phyloP scores from a whole-genome alignment of 345 rosid species.

The Populus simonii region DNA sequence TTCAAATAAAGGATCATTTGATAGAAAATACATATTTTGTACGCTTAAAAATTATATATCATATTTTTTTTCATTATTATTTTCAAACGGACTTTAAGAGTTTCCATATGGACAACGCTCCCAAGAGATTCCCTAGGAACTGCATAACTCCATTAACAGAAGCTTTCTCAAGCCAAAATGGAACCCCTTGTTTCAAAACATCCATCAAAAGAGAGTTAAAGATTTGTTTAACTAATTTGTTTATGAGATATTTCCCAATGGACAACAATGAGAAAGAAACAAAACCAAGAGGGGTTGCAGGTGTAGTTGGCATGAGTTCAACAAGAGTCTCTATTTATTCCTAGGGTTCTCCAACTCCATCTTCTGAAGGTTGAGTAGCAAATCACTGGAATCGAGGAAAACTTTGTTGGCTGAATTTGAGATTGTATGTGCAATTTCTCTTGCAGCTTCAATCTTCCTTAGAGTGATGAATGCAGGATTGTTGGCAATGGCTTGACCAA shows the following conservation, averaged over 20 bases:
- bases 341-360: slow-evolving; percentile 44
- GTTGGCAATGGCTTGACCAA: slow-evolving; percentile 90
- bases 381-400: slow-evolving; percentile 64
- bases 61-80: too few species aligned
- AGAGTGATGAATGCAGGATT: slow-evolving; percentile 88
- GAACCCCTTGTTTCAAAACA: too few species aligned
- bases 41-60: too few species aligned
- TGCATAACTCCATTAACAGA: too few species aligned
- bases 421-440: slow-evolving; percentile 87
- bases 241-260: neutral
- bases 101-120: too few species aligned
- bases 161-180: too few species aligned
- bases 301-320: neutral
- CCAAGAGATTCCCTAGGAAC: too few species aligned
- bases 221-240: slow-evolving; percentile 2
- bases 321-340: slow-evolving; percentile 39
- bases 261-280: neutral
- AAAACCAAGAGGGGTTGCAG: neutral
- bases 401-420: slow-evolving; percentile 69
- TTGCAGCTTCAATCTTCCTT: slow-evolving; percentile 89
- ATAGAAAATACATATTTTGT: too few species aligned
- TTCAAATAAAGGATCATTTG: too few species aligned
- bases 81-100: too few species aligned
- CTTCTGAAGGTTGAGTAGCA: slow-evolving; percentile 76
- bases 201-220: too few species aligned